Evolutionary conservation across 2,329 filamentous ascomycete species (phyloP), one percentile per base, ranked within the genome.

Genomic region (Dactylellina leptospora): DNA sequence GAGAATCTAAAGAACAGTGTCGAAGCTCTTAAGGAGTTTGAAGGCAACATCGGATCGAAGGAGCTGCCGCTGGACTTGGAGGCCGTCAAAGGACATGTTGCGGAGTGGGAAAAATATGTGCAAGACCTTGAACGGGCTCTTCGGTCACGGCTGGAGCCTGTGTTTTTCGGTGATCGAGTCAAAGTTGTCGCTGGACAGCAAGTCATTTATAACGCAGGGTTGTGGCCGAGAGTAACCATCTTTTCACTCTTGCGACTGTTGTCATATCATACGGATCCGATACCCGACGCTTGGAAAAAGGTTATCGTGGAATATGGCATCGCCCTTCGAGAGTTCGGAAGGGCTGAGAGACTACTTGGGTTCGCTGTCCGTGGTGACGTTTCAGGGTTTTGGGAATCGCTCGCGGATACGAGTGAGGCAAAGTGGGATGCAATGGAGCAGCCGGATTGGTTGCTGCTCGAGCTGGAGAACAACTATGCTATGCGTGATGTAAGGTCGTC

Each of bases 371-470:
- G 80, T 81, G 30, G 40, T 22, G 73, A 72, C 25, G 68, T 69
- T 2, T 74, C 85, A 0, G 36, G 80, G 13, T 64, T 64, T 25
- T 72, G 68, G 68, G 68, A 72, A 23, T 42, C 68, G 20, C 59
- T 72, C 5, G 0, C 78, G 75, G 8, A 85, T 86, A 69, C 66
- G 84, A 0, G 64, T 61, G 0, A 85, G 84, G 51, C 28, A 0
- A 85, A 87, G 27, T 90, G 87, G 87, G 76, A 80, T 1, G 83
- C 86, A 0, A n/a, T 77, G 0, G 78, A 85, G 0, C 77, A 83
- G 28, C 81, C 86, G 0, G 88, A 91, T 75, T 90, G 87, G 85
- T 77, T 91, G 0, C 79, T 91, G 0, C 78, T 91, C 0, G 88
- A 91, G 73, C 84, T 91, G 11, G 88, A 91, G 55, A 81, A 83